Conservation (phyloP, 768 basidiomycete genomes). For the Tricholoma bakamatsutake region DNA sequence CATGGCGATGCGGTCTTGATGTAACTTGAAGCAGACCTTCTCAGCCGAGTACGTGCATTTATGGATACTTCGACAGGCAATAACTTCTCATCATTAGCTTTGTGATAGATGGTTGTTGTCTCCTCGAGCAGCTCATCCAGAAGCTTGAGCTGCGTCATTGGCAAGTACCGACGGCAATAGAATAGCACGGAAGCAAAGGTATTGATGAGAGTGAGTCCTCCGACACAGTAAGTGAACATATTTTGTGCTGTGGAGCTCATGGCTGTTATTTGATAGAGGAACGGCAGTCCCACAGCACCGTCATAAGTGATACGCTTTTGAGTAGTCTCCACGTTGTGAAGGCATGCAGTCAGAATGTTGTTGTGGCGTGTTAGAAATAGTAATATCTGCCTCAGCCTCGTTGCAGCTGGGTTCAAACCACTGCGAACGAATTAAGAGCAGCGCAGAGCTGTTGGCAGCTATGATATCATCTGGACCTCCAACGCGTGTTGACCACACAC, state of each 20-base stretch:
- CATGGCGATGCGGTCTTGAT: background rate
- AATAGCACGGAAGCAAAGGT: background rate
- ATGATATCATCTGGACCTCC: too few relatives aligned
- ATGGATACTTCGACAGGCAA: background rate
- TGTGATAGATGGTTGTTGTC: background rate
- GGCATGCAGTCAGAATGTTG: too few relatives aligned
- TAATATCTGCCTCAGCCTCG: background rate
- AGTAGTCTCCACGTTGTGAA: background rate
- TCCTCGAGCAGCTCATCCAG: conserved; percentile 3
- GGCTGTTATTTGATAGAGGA: too few relatives aligned
- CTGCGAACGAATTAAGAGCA: background rate
- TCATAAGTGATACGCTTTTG: too few relatives aligned
- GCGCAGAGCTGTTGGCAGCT: background rate
- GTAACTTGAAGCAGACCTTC: background rate
- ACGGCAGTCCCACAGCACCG: too few relatives aligned
- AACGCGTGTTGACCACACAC: background rate
- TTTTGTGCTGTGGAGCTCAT: too few relatives aligned
- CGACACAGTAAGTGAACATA: conserved; percentile 8
- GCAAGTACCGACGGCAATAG: background rate
- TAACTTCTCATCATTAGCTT: background rate
- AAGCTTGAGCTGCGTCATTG: background rate
- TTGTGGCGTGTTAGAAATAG: background rate
- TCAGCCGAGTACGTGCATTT: background rate
- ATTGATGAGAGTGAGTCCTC: conserved; percentile 4
- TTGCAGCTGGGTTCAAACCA: too few relatives aligned